phyloP scores from a whole-genome alignment of 2,329 filamentous ascomycete genomes.

The Dactylellina sp. region DNA sequence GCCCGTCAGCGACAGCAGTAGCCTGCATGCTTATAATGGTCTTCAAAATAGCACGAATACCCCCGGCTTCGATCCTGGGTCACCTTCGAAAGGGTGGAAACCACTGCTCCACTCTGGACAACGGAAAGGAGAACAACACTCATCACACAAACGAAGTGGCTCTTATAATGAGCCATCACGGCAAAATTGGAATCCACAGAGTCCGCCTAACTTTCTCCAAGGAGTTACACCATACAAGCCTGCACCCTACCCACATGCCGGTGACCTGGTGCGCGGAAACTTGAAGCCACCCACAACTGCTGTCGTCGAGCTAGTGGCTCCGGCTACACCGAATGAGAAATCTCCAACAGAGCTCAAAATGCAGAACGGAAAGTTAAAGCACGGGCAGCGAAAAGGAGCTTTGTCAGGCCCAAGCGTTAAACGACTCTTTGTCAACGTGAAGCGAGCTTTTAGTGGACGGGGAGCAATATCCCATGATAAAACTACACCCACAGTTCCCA shows the following conservation, averaged over 20 bases:
- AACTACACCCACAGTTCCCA: conserved; percentile 27
- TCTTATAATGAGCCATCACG: conserved; percentile 87
- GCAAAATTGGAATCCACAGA: conserved; percentile 72
- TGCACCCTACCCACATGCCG: conserved; percentile 76
- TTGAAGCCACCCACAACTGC: conserved; percentile 84
- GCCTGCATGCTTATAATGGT: conserved; percentile 48
- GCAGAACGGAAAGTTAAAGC: conserved; percentile 60
- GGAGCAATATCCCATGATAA: conserved; percentile 43
- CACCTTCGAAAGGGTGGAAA: conserved; percentile 52
- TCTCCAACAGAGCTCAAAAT: conserved; percentile 68
- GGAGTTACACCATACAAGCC: conserved; percentile 65
- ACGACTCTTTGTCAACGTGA: conserved; percentile 85
- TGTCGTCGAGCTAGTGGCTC: conserved; percentile 76
- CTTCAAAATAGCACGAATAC: conserved; percentile 27
- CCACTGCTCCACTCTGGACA: conserved; percentile 47
- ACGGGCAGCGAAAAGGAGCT: conserved; percentile 66
- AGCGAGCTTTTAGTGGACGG: conserved; percentile 59
- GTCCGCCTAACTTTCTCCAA: conserved; percentile 61
- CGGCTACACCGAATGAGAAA: conserved; percentile 69
- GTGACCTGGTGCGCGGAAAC: conserved; percentile 87
- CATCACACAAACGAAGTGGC: conserved; percentile 80
- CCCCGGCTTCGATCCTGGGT: conserved; percentile 23
- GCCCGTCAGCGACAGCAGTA: conserved; percentile 51
- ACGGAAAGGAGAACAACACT: conserved; percentile 64
- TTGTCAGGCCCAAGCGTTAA: conserved; percentile 82